Evolutionary conservation across 2,329 filamentous ascomycete genomes (phyloP).

Genomic region (Aspergillus bombycis): DNA sequence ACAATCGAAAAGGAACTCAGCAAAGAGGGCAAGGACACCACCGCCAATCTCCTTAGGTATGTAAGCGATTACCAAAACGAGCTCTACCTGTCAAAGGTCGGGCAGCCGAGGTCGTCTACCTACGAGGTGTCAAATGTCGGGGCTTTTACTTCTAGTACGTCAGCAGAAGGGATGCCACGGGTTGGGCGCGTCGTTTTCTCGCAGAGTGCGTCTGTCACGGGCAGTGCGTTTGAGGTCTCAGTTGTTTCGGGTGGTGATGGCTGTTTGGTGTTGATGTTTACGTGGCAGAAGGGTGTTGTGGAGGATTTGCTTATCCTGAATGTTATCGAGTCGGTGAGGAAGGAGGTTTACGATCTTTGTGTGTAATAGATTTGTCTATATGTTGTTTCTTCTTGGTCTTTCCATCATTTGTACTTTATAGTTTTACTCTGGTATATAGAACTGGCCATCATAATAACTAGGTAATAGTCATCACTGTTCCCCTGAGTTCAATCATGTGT

Average conservation of each 20-base stretch:
- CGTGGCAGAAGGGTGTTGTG: constrained; percentile 45
- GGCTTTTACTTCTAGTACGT: constrained; percentile 26
- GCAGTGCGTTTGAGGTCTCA: constrained; percentile 43
- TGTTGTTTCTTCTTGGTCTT: not conserved
- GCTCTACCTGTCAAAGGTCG: constrained; percentile 42
- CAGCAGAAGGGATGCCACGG: constrained; percentile 21
- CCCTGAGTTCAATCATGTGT: too few relatives aligned
- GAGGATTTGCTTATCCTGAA: constrained; percentile 29
- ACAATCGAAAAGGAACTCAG: constrained; percentile 32
- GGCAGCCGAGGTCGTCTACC: constrained; percentile 39
- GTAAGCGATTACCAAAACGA: constrained; percentile 43
- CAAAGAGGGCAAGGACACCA: constrained; percentile 36
- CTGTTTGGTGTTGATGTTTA: constrained; percentile 44
- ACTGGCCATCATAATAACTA: not conserved
- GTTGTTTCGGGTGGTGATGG: constrained; percentile 50
- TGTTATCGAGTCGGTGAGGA: constrained; percentile 21
- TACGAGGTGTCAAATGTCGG: constrained; percentile 55
- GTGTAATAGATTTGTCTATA: not conserved
- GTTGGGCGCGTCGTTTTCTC: constrained; percentile 50
- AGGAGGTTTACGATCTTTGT: constrained; percentile 19
- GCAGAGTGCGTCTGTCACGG: constrained; percentile 45
- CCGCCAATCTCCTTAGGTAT: constrained; percentile 43
- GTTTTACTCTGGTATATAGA: not conserved
- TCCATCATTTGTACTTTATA: not conserved
- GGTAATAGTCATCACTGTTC: not conserved